phyloP scores from a whole-genome alignment of 2,329 filamentous ascomycete genomes.

The Hymenoscyphus albidus region DNA sequence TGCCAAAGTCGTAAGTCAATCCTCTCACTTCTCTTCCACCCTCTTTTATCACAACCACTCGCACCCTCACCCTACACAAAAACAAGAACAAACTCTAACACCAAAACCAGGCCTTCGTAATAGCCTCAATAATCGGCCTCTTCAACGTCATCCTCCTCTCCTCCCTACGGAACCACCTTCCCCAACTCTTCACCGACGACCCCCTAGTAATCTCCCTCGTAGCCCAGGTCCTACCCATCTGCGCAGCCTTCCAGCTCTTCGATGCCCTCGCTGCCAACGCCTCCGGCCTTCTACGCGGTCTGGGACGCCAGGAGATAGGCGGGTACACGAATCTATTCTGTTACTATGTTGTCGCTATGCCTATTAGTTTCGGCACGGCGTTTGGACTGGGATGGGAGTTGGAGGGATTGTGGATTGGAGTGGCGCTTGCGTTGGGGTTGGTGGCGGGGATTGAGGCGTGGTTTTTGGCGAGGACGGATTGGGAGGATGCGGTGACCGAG shows the following conservation, averaged over 20 bases:
- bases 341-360: constrained; percentile 84
- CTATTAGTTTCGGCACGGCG: constrained; percentile 72
- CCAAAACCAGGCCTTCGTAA: constrained; percentile 50
- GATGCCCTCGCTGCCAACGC: constrained; percentile 76
- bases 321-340: constrained; percentile 83
- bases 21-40: background rate
- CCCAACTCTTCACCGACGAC: constrained; percentile 74
- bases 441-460: constrained; percentile 53
- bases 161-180: constrained; percentile 67
- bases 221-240: constrained; percentile 69
- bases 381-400: constrained; percentile 77
- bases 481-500: constrained; percentile 57
- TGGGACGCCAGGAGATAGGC: constrained; percentile 85
- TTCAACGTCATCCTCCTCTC: constrained; percentile 72
- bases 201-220: constrained; percentile 65
- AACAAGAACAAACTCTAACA: constrained; percentile 8
- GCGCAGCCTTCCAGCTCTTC: constrained; percentile 85
- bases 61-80: no score
- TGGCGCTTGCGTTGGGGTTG: constrained; percentile 57
- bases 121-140: constrained; percentile 67
- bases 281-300: constrained; percentile 79
- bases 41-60: no score
- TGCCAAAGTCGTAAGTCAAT: constrained; percentile 56
- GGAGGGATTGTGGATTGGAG: constrained; percentile 75
- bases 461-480: constrained; percentile 53